Percentiles rank a stretch among this genome's conserved stretches.
Evolutionary conservation across 2,329 filamentous ascomycete genomes (phyloP).

Genomic region (Pestalotiopsis sp.): DNA sequence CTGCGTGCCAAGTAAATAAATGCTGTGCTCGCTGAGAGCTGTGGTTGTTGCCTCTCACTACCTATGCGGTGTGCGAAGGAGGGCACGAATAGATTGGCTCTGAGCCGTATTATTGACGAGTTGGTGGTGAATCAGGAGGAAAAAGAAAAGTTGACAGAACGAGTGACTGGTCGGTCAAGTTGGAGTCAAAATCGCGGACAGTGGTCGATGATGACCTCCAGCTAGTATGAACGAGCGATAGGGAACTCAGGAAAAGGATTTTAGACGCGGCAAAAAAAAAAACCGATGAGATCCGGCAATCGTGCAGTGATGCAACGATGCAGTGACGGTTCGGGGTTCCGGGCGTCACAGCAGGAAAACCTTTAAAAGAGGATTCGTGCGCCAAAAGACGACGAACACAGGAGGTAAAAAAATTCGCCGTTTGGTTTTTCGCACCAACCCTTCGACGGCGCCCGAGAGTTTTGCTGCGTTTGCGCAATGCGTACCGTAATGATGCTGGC

Average conservation of each 20-base stretch:
- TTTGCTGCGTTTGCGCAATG: neutral
- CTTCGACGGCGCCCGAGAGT: neutral
- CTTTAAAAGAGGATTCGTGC: neutral
- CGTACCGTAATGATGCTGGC: neutral
- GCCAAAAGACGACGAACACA: neutral
- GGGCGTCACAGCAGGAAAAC: neutral
- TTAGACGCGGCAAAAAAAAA: neutral
- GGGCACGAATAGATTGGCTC: neutral
- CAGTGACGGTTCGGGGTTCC: neutral
- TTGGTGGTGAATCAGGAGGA: neutral
- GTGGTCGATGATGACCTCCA: neutral
- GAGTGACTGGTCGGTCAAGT: neutral
- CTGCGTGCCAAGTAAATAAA: neutral
- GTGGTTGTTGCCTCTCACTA: neutral
- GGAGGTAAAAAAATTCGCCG: neutral
- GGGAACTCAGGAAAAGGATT: neutral
- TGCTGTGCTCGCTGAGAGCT: neutral
- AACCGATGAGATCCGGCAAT: neutral
- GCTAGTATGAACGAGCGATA: neutral
- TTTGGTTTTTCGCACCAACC: conserved; percentile 1
- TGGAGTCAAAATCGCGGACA: neutral
- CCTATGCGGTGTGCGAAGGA: neutral
- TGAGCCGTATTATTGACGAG: neutral
- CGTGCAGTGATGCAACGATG: neutral
- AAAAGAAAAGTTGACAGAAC: neutral